These are phyloP conservation scores for Kalanchoe fedtschenkoi DNA, from an alignment of 164 flowering plant genomes.

Conservation along the genomic window DNA sequence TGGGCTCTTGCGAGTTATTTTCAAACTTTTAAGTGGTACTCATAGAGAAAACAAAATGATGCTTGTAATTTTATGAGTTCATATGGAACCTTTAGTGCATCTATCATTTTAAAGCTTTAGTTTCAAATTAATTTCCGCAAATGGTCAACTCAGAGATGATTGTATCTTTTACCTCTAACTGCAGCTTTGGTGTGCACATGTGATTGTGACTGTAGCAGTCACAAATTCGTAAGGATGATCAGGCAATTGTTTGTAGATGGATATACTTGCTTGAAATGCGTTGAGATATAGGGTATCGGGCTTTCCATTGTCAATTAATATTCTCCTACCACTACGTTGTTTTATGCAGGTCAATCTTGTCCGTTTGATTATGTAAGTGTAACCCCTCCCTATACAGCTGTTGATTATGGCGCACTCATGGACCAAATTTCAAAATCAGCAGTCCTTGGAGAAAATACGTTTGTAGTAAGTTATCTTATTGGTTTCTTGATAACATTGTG, in stretches of 20 bases:
- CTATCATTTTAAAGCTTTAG: too few relatives aligned
- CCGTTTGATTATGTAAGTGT: conserved; percentile 84
- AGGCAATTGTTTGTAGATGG: too few relatives aligned
- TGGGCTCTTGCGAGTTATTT: too few relatives aligned
- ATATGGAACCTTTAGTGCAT: too few relatives aligned
- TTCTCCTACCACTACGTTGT: neutral
- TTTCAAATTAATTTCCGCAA: too few relatives aligned
- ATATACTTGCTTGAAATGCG: neutral
- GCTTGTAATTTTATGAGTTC: too few relatives aligned
- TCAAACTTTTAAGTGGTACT: too few relatives aligned
- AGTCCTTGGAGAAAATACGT: conserved; percentile 63
- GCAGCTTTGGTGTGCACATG: too few relatives aligned
- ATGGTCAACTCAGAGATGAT: too few relatives aligned
- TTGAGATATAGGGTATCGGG: neutral
- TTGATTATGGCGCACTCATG: conserved; percentile 71
- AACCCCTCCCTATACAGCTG: conserved; percentile 81
- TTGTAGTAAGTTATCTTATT: conserved; percentile 11
- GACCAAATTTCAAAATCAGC: conserved; percentile 55
- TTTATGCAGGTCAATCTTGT: conserved; percentile 29
- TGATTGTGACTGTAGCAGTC: neutral
- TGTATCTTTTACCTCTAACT: too few relatives aligned
- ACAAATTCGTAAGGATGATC: too few relatives aligned
- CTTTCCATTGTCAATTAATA: neutral
- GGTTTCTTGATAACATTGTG: neutral
- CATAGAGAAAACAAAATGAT: too few relatives aligned